Percentiles rank a stretch among this genome's conserved stretches.
These are phyloP conservation scores for Mycosarcoma mackinlayi DNA, from an alignment of 1,284 basidiomycete species.

Conservation along the genomic window DNA sequence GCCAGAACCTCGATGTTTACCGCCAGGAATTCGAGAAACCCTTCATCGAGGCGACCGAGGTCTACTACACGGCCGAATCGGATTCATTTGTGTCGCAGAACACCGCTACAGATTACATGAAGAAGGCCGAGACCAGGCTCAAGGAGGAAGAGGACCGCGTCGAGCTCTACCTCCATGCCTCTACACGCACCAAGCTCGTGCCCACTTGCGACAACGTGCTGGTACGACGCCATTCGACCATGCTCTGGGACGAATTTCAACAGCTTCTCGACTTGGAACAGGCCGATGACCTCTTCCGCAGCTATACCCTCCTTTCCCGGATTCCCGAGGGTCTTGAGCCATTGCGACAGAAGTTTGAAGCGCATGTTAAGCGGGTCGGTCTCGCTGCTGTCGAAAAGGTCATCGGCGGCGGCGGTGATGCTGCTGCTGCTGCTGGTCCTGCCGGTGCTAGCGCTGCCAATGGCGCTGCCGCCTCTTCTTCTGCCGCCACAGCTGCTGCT, in stretches of 20 bases:
- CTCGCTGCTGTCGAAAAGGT: conserved; percentile 85
- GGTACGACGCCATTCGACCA: conserved; percentile 84
- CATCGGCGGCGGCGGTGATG: conserved; percentile 70
- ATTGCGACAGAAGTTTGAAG: conserved; percentile 90
- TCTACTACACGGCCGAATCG: conserved; percentile 91
- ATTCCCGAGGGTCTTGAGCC: conserved; percentile 92
- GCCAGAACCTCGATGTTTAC: conserved; percentile 93
- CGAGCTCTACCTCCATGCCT: conserved; percentile 88
- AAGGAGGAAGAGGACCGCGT: conserved; percentile 95
- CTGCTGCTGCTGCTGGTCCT: conserved; percentile 4
- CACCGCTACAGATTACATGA: conserved; percentile 94
- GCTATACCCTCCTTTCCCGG: conserved; percentile 91
- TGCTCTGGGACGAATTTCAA: conserved; percentile 97
- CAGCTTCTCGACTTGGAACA: conserved; percentile 90
- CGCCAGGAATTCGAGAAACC: conserved; percentile 88
- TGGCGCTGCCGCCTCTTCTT: conserved; percentile 24
- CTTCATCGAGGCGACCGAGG: conserved; percentile 88
- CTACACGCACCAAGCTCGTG: conserved; percentile 73
- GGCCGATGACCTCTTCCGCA: conserved; percentile 82
- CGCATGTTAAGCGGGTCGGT: conserved; percentile 91
- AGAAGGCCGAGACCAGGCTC: conserved; percentile 91
- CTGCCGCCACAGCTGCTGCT: conserved; percentile 20
- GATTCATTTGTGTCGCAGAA: conserved; percentile 89
- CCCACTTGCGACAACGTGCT: conserved; percentile 91
- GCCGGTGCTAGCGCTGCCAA: too few relatives aligned